A percentile compares a stretch with the other conserved stretches of the same genome.
phyloP scores from a whole-genome alignment of 257 asterid species.

The Thymus mandschuricus region DNA sequence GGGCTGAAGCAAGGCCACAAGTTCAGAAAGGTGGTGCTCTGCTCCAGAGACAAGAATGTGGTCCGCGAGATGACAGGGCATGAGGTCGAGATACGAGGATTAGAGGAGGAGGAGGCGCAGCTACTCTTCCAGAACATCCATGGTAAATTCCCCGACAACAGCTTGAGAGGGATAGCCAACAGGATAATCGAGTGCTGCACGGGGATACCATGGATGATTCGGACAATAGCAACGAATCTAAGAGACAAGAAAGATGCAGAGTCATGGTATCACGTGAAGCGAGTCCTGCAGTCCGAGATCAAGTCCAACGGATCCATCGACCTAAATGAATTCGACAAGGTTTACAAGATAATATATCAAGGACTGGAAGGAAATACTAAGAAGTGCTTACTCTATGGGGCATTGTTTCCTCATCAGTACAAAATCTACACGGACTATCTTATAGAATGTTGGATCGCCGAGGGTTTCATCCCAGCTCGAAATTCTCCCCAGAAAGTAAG shows the following conservation, averaged over 20 bases:
- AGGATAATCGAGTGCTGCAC: constrained; percentile 4
- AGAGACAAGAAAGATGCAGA: not conserved
- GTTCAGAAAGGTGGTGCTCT: constrained; percentile 8
- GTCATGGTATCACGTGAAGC: not conserved
- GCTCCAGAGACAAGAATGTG: not conserved
- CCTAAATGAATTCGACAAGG: not conserved
- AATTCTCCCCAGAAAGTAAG: not conserved
- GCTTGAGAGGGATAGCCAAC: not conserved
- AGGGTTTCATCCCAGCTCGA: not conserved
- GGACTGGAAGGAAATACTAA: not conserved
- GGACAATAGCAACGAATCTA: no score
- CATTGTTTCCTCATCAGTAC: constrained; percentile 16
- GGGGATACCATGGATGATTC: constrained; percentile 8
- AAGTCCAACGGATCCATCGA: not conserved
- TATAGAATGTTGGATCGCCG: constrained; percentile 25
- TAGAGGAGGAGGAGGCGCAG: not conserved
- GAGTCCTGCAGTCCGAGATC: not conserved
- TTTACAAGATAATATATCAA: not conserved
- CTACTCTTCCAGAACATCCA: not conserved
- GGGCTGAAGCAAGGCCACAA: not conserved
- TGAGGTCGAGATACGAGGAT: not conserved
- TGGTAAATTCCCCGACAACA: not conserved
- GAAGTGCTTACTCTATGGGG: constrained; percentile 25
- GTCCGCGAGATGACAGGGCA: not conserved
- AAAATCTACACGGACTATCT: constrained; percentile 13